Conservation (phyloP, 768 basidiomycete genomes). For the Mycena sanguinolenta region DNA sequence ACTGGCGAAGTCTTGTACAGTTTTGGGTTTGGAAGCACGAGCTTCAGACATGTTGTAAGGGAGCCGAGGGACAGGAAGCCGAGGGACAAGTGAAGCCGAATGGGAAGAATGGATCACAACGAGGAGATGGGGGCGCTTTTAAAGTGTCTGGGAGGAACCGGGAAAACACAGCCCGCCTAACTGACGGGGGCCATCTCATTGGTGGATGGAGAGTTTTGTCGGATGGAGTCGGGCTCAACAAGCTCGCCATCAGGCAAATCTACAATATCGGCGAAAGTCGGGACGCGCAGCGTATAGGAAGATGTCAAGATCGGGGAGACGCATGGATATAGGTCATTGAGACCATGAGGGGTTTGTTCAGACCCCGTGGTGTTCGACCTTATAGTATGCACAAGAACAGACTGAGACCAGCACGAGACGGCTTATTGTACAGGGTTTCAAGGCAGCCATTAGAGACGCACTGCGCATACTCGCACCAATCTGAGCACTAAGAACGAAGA, state of each 20-base stretch:
- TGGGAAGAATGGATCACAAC: no score
- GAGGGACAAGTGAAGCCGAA: no score
- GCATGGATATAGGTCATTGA: background rate
- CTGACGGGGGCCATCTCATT: slow-evolving; percentile 14
- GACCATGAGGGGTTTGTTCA: background rate
- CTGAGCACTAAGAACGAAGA: background rate
- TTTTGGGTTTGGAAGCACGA: slow-evolving; percentile 54
- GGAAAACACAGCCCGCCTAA: slow-evolving; percentile 4
- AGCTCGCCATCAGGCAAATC: background rate
- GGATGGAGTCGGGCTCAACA: slow-evolving; percentile 20
- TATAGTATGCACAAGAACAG: background rate
- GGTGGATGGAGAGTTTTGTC: slow-evolving; percentile 1
- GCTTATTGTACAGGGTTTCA: background rate
- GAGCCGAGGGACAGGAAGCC: background rate
- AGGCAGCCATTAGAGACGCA: no score
- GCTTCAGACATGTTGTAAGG: slow-evolving; percentile 20
- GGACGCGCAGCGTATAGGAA: background rate
- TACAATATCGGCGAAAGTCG: slow-evolving; percentile 19
- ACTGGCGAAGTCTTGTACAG: slow-evolving; percentile 82
- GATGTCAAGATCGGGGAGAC: background rate
- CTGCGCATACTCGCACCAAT: background rate
- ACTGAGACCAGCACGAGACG: background rate
- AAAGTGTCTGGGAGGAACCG: background rate
- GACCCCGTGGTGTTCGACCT: background rate
- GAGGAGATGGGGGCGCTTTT: slow-evolving; percentile 7